A percentile compares a stretch with the other conserved stretches of the same genome.
These are phyloP conservation scores for Allantophomopsis lycopodina DNA, from an alignment of 2,329 filamentous ascomycete genomes.

Conservation along the genomic window DNA sequence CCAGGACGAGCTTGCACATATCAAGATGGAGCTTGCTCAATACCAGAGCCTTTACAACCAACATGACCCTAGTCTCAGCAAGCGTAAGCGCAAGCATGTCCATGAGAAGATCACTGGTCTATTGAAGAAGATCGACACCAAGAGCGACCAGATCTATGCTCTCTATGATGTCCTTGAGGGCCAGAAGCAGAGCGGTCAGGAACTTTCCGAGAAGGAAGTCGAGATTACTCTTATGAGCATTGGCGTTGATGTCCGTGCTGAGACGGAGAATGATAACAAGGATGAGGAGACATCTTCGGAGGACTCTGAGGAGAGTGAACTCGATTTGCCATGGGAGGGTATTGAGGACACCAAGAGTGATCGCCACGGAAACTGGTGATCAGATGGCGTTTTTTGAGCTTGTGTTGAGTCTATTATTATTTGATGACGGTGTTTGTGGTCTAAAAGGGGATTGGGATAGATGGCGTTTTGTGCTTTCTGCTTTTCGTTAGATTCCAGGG, in stretches of 20 bases:
- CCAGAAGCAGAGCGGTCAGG: constrained; percentile 51
- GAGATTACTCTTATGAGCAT: constrained; percentile 50
- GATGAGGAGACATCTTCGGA: constrained; percentile 1
- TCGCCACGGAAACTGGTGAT: too few relatives aligned
- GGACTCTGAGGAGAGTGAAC: constrained; percentile 3
- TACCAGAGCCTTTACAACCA: constrained; percentile 49
- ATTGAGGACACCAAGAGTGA: constrained; percentile 7
- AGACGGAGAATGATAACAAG: background rate
- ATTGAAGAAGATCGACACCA: constrained; percentile 51
- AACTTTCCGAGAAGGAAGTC: constrained; percentile 47
- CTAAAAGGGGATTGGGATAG: too few relatives aligned
- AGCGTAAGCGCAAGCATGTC: constrained; percentile 47
- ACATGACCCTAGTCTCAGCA: constrained; percentile 52
- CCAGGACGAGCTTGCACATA: constrained; percentile 65
- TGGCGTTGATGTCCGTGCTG: constrained; percentile 1
- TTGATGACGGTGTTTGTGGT: too few relatives aligned
- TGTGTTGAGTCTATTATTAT: too few relatives aligned
- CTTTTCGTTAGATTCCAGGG: too few relatives aligned
- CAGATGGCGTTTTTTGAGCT: too few relatives aligned
- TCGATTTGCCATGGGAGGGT: constrained; percentile 11
- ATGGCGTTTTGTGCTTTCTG: too few relatives aligned
- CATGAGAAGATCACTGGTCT: constrained; percentile 46
- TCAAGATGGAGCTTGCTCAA: constrained; percentile 54
- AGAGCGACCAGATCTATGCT: constrained; percentile 68
- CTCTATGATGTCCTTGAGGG: constrained; percentile 76